Conservation (phyloP, 345 rosid species). For the Brassica carinata region DNA sequence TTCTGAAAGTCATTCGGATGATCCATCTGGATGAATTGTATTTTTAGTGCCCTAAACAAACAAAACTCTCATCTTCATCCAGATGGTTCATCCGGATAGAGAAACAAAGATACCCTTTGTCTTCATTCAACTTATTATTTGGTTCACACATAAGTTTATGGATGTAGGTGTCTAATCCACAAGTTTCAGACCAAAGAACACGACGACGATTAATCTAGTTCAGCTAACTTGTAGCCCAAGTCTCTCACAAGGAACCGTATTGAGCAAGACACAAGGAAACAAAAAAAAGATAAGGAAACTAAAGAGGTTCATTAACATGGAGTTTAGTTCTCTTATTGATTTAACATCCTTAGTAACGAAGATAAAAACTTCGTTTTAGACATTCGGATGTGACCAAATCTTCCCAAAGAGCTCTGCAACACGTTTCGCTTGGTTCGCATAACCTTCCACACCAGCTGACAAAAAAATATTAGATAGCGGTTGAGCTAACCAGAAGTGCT, state of each 20-base stretch:
- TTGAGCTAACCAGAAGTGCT: not conserved
- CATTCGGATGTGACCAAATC: conserved; percentile 98
- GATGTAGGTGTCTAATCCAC: not conserved
- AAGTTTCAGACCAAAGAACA: not conserved
- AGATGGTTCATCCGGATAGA: too few relatives aligned
- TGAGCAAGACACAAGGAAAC: conserved; percentile 8
- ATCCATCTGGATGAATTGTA: too few relatives aligned
- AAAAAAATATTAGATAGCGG: not conserved
- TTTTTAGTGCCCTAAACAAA: too few relatives aligned
- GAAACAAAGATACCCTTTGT: not conserved
- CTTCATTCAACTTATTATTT: conserved; percentile 4
- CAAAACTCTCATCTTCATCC: too few relatives aligned
- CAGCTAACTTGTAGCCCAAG: conserved; percentile 17
- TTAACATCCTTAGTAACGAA: not conserved
- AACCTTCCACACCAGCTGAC: conserved; percentile 75
- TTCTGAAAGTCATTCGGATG: too few relatives aligned
- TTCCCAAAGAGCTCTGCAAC: conserved; percentile 76
- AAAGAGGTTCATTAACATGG: conserved; percentile 11
- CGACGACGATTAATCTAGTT: not conserved
- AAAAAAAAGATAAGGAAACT: not conserved
- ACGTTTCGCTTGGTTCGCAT: conserved; percentile 66
- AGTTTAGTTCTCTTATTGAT: conserved; percentile 44
- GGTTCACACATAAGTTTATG: conserved; percentile 9
- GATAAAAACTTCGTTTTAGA: conserved; percentile 38
- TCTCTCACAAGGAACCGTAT: conserved; percentile 8